phyloP scores from a whole-genome alignment of 176 grass and related monocot species.

The Aegilops tauschii region DNA sequence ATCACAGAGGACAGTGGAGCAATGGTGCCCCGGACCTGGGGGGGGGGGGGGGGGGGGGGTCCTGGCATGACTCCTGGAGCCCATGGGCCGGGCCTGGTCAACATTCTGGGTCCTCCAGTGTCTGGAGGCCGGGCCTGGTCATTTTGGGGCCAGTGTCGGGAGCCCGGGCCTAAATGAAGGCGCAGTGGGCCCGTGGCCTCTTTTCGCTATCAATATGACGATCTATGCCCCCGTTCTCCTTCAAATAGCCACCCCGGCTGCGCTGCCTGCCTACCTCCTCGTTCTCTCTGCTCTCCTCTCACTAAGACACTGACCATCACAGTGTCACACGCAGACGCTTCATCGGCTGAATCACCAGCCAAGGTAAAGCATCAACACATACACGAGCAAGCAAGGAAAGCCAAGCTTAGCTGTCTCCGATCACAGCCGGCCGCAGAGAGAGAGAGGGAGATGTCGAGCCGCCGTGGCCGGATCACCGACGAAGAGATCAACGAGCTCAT shows the following conservation, averaged over 20 bases:
- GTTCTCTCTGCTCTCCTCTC: background rate
- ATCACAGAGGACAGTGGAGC: background rate
- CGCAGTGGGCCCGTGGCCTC: background rate
- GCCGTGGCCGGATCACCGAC: conserved; percentile 74
- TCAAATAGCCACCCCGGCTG: background rate
- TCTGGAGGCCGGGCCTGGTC: background rate
- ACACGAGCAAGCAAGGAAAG: background rate
- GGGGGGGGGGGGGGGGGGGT: background rate
- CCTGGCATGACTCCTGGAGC: background rate
- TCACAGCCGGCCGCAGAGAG: background rate
- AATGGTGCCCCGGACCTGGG: background rate
- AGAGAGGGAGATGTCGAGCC: conserved; percentile 45
- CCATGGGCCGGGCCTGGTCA: conserved; percentile 23
- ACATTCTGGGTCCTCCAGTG: background rate
- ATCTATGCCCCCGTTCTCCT: conserved; percentile 11
- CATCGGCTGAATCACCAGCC: conserved; percentile 3
- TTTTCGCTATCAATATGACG: conserved; percentile 30
- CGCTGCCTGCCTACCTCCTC: background rate
- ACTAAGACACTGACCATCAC: background rate
- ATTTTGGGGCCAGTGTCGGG: background rate
- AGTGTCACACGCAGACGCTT: background rate
- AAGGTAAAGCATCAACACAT: background rate
- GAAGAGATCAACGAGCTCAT: conserved; percentile 98
- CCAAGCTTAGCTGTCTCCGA: background rate
- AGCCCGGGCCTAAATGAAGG: background rate